Percentiles rank a stretch among this genome's conserved stretches.
These are phyloP conservation scores for Apophysomyces variabilis DNA, from an alignment of 371 early-diverging fungal genomes.

Conservation along the genomic window DNA sequence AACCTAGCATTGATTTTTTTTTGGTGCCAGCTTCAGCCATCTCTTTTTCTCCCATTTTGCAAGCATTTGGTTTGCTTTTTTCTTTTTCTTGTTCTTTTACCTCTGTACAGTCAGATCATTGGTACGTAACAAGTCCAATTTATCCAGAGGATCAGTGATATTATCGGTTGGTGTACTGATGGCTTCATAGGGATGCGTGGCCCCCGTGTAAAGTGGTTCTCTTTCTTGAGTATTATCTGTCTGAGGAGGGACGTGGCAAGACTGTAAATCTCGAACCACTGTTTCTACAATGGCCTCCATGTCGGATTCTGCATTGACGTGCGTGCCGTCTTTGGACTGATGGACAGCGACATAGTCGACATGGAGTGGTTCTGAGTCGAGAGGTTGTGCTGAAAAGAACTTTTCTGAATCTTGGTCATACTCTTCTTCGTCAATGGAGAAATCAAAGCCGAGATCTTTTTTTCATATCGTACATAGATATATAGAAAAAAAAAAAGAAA, in stretches of 20 bases:
- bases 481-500: too few species aligned
- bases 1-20: slow-evolving; percentile 17
- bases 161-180: slow-evolving; percentile 34
- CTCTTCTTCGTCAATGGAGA: slow-evolving; percentile 44
- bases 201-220: background rate
- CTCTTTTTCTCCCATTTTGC: background rate
- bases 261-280: slow-evolving; percentile 20
- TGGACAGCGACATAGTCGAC: background rate
- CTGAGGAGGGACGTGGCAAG: slow-evolving; percentile 20
- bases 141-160: slow-evolving; percentile 50
- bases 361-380: background rate
- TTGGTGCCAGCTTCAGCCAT: too few species aligned
- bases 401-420: slow-evolving; percentile 14
- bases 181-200: slow-evolving; percentile 18
- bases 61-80: background rate
- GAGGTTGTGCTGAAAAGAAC: background rate
- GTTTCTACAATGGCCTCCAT: slow-evolving; percentile 67
- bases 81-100: slow-evolving; percentile 22
- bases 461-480: background rate
- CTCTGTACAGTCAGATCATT: slow-evolving; percentile 54
- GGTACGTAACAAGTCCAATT: slow-evolving; percentile 48
- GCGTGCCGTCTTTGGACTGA: slow-evolving; percentile 18
- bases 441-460: slow-evolving; percentile 55
- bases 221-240: background rate
- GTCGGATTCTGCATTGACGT: slow-evolving; percentile 88